phyloP scores from a whole-genome alignment of 2,329 filamentous ascomycete species.

The Ophiostoma novo-ulmi region DNA sequence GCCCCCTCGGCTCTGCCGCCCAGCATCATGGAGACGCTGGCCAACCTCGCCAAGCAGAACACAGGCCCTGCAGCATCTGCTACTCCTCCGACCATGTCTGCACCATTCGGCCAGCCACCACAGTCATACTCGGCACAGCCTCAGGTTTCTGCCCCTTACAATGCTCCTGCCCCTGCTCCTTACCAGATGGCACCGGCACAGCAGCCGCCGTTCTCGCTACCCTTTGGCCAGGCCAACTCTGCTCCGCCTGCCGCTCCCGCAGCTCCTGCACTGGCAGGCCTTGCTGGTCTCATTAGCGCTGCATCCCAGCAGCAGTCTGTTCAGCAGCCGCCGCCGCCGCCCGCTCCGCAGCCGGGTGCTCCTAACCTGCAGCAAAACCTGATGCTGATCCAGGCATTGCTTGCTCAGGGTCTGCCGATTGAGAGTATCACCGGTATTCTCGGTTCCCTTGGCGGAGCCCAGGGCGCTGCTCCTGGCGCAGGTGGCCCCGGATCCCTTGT shows the following conservation, averaged over 20 bases:
- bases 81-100: constrained; percentile 18
- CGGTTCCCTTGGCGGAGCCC: constrained; percentile 46
- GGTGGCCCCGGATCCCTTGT: constrained; percentile 22
- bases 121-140: constrained; percentile 39
- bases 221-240: constrained; percentile 30
- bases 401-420: constrained; percentile 68
- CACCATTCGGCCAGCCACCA: constrained; percentile 32
- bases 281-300: constrained; percentile 21
- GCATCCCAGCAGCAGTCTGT: constrained; percentile 28
- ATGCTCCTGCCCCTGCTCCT: constrained; percentile 30
- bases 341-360: constrained; percentile 14
- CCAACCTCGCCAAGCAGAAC: constrained; percentile 75
- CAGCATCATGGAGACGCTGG: constrained; percentile 72
- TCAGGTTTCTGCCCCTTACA: constrained; percentile 48
- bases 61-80: constrained; percentile 41
- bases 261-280: constrained; percentile 22
- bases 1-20: constrained; percentile 37
- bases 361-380: constrained; percentile 64
- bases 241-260: constrained; percentile 33
- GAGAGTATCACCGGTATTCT: constrained; percentile 66
- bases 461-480: constrained; percentile 31
- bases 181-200: constrained; percentile 34
- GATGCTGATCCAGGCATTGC: constrained; percentile 67
- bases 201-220: constrained; percentile 28
- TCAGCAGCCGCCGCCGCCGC: constrained; percentile 15